These are phyloP conservation scores for Mycena belliarum DNA, from an alignment of 768 basidiomycete genomes.

Conservation along the genomic window DNA sequence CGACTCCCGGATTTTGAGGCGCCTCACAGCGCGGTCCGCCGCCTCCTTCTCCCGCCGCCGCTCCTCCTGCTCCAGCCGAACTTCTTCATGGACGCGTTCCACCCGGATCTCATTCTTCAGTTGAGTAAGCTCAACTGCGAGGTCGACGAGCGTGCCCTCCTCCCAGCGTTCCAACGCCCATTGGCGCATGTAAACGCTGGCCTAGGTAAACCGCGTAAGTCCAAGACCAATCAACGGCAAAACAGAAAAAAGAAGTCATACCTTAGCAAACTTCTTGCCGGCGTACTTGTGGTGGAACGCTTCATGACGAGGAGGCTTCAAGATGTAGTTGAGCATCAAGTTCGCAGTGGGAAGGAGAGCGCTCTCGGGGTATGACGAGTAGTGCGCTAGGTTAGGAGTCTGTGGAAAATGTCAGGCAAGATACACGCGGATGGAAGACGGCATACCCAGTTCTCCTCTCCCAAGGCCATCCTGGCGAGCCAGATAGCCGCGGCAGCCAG, in stretches of 20 bases:
- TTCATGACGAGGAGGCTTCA: constrained; percentile 76
- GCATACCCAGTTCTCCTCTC: constrained; percentile 86
- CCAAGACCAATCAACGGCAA: too few species aligned
- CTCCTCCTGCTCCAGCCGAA: constrained; percentile 21
- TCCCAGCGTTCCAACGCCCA: constrained; percentile 84
- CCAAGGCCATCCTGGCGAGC: constrained; percentile 83
- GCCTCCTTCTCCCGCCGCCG: constrained; percentile 22
- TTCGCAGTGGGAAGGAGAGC: constrained; percentile 86
- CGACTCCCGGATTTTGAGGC: constrained; percentile 15
- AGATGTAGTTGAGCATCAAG: constrained; percentile 89
- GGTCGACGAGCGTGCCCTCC: constrained; percentile 58
- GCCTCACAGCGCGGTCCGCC: constrained; percentile 15
- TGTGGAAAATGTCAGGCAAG: constrained; percentile 14
- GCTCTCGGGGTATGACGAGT: constrained; percentile 88
- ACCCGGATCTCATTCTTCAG: constrained; percentile 59
- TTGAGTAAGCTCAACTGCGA: constrained; percentile 57
- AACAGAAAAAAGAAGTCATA: constrained; percentile 29
- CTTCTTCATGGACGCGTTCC: constrained; percentile 25
- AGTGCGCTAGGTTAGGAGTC: constrained; percentile 90
- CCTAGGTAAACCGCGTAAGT: constrained; percentile 40
- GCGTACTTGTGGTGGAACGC: constrained; percentile 95
- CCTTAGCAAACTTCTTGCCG: constrained; percentile 87
- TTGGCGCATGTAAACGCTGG: constrained; percentile 77
- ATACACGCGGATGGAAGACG: neutral
- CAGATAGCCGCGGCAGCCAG: constrained; percentile 90